Evolutionary conservation across 2,329 filamentous ascomycete species (phyloP), one percentile per base, ranked within the genome.

Genomic region (Didymella pinodella): DNA sequence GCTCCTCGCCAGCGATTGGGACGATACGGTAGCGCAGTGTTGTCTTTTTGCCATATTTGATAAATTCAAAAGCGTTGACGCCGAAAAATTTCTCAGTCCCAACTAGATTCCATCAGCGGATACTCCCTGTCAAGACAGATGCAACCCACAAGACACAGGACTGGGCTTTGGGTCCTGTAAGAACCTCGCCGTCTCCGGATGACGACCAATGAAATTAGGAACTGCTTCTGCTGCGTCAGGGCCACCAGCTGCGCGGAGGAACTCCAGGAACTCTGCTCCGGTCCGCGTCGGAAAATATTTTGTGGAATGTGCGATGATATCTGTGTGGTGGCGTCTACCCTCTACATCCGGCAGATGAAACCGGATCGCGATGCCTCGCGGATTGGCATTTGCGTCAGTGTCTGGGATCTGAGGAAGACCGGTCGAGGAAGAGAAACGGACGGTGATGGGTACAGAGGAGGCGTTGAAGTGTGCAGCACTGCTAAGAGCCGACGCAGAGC

Each of bases 301-400:
- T 1, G 81, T 83, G 1, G 80, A 83, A 71, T 87, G 84, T 0
- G 78, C 72, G 49, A 87, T 75, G 63, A 87, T 83, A 66, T 88
- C 85, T 1, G 84, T 86, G 71, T 87, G 85, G 20, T 77, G 70
- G 14, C 79, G 65, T 68, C 72, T 48, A 72, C 78, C 36, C 69
- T 71, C 77, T 20, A 72, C 56, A 3, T 72, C 68, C 4, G 79
- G 81, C 57, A 80, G 80, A 34, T 83, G 83, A 71, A 85, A 85
- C 44, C 84, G 81, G 4, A 77, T 73, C 20, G 78, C 76, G 47
- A 85, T 81, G 32, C 73, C 73, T 31, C 79, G 79, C 0, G 83
- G 83, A 58, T 82, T 81, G 61, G 80, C 79, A 50, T 80, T 80
- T 10, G 77, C 63, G 44, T 82, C 79, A 6, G 75, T 79, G 66